Percentiles rank a stretch among this genome's conserved stretches.
Evolutionary conservation across 352 stramenopile genomes (phyloP).

Genomic region (Phytopythium chamaehyphon): DNA sequence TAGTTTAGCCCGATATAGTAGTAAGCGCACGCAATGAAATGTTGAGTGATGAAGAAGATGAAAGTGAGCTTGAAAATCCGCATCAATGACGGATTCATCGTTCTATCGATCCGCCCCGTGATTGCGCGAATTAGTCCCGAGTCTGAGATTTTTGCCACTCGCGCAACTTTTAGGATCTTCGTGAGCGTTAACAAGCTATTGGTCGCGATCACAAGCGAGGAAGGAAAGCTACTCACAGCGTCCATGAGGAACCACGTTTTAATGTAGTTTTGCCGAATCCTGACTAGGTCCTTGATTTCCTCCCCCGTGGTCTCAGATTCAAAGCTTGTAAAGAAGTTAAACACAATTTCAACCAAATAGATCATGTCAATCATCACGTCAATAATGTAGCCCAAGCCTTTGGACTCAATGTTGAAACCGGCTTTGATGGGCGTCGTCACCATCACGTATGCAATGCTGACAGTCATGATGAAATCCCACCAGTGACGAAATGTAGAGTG

Average conservation of each 20-base stretch:
- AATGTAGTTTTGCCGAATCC: slow-evolving; percentile 50
- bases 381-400: slow-evolving; percentile 28
- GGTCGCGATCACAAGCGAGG: slow-evolving; percentile 26
- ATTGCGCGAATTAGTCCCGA: slow-evolving; percentile 48
- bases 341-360: slow-evolving; percentile 47
- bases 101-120: slow-evolving; percentile 44
- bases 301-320: slow-evolving; percentile 56
- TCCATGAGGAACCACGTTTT: slow-evolving; percentile 54
- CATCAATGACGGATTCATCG: slow-evolving; percentile 64
- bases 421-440: slow-evolving; percentile 52
- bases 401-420: slow-evolving; percentile 34
- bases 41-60: slow-evolving; percentile 65
- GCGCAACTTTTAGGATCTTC: slow-evolving; percentile 54
- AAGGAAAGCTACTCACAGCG: slow-evolving; percentile 50
- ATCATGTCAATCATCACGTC: slow-evolving; percentile 51
- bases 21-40: slow-evolving; percentile 76
- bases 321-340: slow-evolving; percentile 69
- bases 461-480: slow-evolving; percentile 56
- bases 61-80: slow-evolving; percentile 66
- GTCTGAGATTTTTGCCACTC: slow-evolving; percentile 47
- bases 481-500: slow-evolving; percentile 56
- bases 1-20: slow-evolving; percentile 52
- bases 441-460: slow-evolving; percentile 51
- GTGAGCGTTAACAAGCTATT: slow-evolving; percentile 35
- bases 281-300: slow-evolving; percentile 52